These are phyloP conservation scores for Lagenaria siceraria DNA, from an alignment of 306 rosid genomes.

Conservation along the genomic window DNA sequence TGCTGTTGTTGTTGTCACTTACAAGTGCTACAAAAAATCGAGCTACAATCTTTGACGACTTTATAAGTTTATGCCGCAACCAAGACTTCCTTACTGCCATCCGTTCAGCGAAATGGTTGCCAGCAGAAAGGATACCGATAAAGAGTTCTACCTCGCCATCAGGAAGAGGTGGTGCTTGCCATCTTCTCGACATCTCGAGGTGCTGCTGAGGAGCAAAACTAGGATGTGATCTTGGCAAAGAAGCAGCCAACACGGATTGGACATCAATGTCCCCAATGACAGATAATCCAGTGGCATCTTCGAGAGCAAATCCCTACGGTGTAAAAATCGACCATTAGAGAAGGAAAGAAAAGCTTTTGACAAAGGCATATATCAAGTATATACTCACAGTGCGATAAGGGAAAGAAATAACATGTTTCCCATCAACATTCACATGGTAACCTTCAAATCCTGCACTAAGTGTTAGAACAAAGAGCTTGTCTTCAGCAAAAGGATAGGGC, in stretches of 20 bases:
- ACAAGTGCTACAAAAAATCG: slow-evolving; percentile 98
- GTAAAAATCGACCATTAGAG: neutral
- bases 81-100: slow-evolving; percentile 96
- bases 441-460: slow-evolving; percentile 94
- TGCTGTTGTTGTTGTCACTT: slow-evolving; percentile 4
- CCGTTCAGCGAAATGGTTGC: slow-evolving; percentile 91
- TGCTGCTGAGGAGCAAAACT: slow-evolving; percentile 58
- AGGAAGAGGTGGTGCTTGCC: slow-evolving; percentile 61
- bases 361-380: slow-evolving; percentile 11
- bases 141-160: slow-evolving; percentile 45
- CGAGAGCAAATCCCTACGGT: slow-evolving; percentile 79
- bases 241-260: slow-evolving; percentile 65
- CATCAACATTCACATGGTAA: slow-evolving; percentile 81
- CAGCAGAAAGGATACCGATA: slow-evolving; percentile 91
- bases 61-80: slow-evolving; percentile 74
- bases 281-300: slow-evolving; percentile 86
- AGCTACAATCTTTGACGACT: slow-evolving; percentile 62
- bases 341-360: slow-evolving; percentile 1
- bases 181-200: slow-evolving; percentile 62
- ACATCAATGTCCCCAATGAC: slow-evolving; percentile 60
- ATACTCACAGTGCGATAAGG: slow-evolving; percentile 91
- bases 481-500: slow-evolving; percentile 80
- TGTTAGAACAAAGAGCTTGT: slow-evolving; percentile 78
- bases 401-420: slow-evolving; percentile 78
- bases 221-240: slow-evolving; percentile 84